Evolutionary conservation across 2,329 filamentous ascomycete species (phyloP).

Genomic region (Apiospora malaysiana): DNA sequence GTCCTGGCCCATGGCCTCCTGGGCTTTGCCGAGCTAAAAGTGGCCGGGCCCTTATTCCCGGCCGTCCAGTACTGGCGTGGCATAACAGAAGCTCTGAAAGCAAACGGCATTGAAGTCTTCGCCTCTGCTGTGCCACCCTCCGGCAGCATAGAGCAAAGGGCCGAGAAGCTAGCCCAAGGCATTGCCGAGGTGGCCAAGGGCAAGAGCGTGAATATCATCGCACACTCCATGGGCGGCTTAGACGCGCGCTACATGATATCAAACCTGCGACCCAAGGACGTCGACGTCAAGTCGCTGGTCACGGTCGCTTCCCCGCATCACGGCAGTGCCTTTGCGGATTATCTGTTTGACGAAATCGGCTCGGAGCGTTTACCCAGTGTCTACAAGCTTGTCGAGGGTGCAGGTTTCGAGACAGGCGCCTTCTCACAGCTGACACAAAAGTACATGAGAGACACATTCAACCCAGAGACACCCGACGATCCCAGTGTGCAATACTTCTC

Average conservation of each 20-base stretch:
- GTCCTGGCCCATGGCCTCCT: slow-evolving; percentile 70
- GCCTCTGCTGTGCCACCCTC: slow-evolving; percentile 67
- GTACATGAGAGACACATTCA: slow-evolving; percentile 66
- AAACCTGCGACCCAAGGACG: slow-evolving; percentile 52
- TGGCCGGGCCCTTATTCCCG: slow-evolving; percentile 56
- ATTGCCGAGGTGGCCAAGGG: slow-evolving; percentile 54
- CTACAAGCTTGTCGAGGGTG: slow-evolving; percentile 55
- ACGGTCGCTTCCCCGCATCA: slow-evolving; percentile 63
- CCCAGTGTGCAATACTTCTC: slow-evolving; percentile 64
- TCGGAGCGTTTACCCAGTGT: slow-evolving; percentile 57
- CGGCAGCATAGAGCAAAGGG: slow-evolving; percentile 65
- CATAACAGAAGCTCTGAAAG: slow-evolving; percentile 62
- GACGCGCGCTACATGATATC: slow-evolving; percentile 71
- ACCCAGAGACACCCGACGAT: slow-evolving; percentile 60
- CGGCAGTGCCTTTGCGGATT: slow-evolving; percentile 62
- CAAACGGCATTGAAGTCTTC: slow-evolving; percentile 61
- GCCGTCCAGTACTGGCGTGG: slow-evolving; percentile 69
- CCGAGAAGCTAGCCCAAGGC: slow-evolving; percentile 59
- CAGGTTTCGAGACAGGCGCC: slow-evolving; percentile 63
- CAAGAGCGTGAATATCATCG: slow-evolving; percentile 75
- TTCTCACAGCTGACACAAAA: slow-evolving; percentile 65
- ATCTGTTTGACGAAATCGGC: slow-evolving; percentile 54
- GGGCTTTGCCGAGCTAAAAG: slow-evolving; percentile 64
- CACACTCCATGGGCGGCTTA: slow-evolving; percentile 72
- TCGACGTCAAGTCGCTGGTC: slow-evolving; percentile 57